Evolutionary conservation across 2,329 filamentous ascomycete species (phyloP), one percentile per base, ranked within the genome.

Genomic region (Hymenoscyphus fraxineus): DNA sequence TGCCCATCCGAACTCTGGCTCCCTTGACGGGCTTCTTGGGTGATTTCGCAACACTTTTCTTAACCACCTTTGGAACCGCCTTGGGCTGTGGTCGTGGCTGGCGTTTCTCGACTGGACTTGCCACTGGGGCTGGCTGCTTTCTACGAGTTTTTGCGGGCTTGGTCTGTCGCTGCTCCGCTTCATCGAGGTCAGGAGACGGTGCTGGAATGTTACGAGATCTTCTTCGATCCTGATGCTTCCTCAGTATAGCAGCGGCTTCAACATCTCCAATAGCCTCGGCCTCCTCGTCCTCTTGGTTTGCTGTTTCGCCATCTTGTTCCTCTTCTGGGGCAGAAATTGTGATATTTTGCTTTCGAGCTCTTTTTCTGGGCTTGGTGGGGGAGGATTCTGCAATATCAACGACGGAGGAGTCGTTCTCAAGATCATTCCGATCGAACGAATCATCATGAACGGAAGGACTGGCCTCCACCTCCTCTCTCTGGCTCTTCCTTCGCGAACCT

Each of bases 141-240:
- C 65, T 67, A 22, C 66, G 65, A 58, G 65, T 67, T 40, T 66
- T 66, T n/a, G 47, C 7, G 1, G 55, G 44, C 13, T 61, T 58
- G 31, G 38, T 39, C 2, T 22, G 57, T 16, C 13, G 60, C 19
- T n/a, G n/a, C 77, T 81, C 65, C 81, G 81, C 15, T 72, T 75
- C 13, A 78, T 79, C 6, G 77, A 81, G 60, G 79, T 83, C 65
- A 38, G 67, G 65, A 39, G 71, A 69, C 73, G 75, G 56, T 75
- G 75, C 61, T 44, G 65, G 40, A 22, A 64, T 9, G 35, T 60
- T 61, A 55, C 62, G 65, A 6, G 70, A 72, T 16, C 61, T 66
- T 64, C 71, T 76, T n/a, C 76, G 75, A 2, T 76, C 76, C 64
- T 76, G 76, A 64, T 80, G 81, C 1, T 77, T 71, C 38, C 74